These are phyloP conservation scores for Quercus gilva DNA, from an alignment of 306 rosid genomes.

Conservation along the genomic window DNA sequence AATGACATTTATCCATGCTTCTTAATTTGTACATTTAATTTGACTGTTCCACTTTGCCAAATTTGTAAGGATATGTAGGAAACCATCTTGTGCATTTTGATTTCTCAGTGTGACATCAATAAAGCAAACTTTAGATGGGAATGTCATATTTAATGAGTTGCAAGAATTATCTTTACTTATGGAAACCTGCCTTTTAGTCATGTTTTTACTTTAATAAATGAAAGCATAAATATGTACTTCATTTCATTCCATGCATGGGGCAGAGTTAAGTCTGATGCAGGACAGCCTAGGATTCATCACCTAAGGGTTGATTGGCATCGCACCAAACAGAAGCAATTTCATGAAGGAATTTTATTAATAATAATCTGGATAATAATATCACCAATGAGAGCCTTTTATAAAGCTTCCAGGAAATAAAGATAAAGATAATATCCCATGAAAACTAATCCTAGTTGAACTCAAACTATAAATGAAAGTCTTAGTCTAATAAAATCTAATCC, in stretches of 20 bases:
- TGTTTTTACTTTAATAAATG: neutral
- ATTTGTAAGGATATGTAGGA: neutral
- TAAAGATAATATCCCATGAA: no score
- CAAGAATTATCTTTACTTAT: constrained; percentile 6
- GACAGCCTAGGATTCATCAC: no score
- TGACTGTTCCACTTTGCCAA: neutral
- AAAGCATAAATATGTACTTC: neutral
- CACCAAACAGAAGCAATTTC: no score
- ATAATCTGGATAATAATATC: no score
- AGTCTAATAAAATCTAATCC: no score
- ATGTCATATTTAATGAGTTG: neutral
- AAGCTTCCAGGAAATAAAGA: no score
- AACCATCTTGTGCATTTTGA: neutral
- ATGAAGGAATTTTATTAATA: no score
- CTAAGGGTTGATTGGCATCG: no score
- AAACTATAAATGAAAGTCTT: no score
- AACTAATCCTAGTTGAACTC: no score
- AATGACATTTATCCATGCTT: neutral
- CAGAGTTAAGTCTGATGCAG: neutral
- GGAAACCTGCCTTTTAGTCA: constrained; percentile 5
- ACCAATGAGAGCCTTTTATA: no score
- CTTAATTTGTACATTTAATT: neutral
- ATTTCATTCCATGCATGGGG: neutral
- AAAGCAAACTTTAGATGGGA: neutral
- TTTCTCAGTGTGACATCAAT: neutral